Conservation (phyloP, 164 flowering plant genomes). For the Dillenia suffruticosa region DNA sequence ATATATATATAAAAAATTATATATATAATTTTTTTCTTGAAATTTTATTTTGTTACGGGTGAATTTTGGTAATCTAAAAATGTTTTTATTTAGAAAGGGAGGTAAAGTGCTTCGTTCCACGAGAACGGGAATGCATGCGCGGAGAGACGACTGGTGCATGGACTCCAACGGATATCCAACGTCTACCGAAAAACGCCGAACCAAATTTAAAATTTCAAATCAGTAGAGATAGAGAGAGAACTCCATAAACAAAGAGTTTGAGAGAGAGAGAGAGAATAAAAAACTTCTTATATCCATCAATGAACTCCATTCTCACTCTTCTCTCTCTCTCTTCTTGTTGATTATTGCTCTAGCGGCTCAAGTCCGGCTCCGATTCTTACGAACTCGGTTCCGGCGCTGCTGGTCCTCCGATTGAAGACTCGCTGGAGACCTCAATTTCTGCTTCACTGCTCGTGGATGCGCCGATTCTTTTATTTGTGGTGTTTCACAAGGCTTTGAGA, state of each 20-base stretch:
- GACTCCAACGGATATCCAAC: constrained; percentile 4
- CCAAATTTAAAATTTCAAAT: constrained; percentile 5
- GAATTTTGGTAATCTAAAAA: no score
- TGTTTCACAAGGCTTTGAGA: constrained; percentile 64
- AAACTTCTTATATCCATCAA: constrained; percentile 3
- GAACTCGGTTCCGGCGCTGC: constrained; percentile 8
- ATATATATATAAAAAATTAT: no score
- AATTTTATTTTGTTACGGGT: no score
- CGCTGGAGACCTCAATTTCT: constrained; percentile 12
- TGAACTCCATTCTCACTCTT: background rate
- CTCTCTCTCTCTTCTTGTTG: constrained; percentile 3
- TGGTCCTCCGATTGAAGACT: constrained; percentile 7
- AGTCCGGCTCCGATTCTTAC: constrained; percentile 12
- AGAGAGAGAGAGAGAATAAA: constrained; percentile 4
- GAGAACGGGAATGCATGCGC: background rate
- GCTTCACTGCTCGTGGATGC: constrained; percentile 36
- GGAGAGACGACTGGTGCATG: background rate
- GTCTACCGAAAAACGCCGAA: background rate
- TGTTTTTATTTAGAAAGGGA: background rate
- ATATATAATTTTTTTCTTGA: no score
- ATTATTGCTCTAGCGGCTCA: background rate
- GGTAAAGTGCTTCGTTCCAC: background rate
- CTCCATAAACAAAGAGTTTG: background rate
- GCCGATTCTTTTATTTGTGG: constrained; percentile 58
- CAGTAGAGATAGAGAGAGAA: background rate